phyloP scores from a whole-genome alignment of 108 stramenopile species.

The Cyclotella cryptica region DNA sequence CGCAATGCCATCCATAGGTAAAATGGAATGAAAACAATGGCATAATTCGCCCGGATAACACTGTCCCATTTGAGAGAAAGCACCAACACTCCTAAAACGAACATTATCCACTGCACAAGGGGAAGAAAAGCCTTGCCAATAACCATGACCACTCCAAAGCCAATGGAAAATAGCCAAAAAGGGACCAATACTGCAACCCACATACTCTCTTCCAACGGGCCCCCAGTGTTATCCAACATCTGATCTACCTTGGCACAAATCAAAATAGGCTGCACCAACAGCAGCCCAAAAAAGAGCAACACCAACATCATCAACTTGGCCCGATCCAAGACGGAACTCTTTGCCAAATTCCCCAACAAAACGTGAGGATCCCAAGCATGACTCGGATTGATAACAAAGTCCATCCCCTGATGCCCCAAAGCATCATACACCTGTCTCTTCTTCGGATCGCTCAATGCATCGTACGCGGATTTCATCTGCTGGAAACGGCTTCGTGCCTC shows the following conservation, averaged over 20 bases:
- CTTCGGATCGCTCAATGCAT: slow-evolving; percentile 62
- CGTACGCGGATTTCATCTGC: slow-evolving; percentile 81
- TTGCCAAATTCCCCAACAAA: slow-evolving; percentile 70
- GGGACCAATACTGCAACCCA: slow-evolving; percentile 74
- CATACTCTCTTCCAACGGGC: slow-evolving; percentile 53
- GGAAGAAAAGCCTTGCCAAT: slow-evolving; percentile 43
- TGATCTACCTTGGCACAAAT: slow-evolving; percentile 81
- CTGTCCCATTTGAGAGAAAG: slow-evolving; percentile 54
- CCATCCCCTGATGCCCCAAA: slow-evolving; percentile 44
- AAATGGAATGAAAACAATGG: slow-evolving; percentile 46
- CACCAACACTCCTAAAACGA: slow-evolving; percentile 51
- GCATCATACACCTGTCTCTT: slow-evolving; percentile 69
- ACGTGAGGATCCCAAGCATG: slow-evolving; percentile 61
- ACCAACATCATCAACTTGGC: slow-evolving; percentile 67
- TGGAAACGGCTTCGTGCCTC: slow-evolving; percentile 75
- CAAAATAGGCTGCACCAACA: slow-evolving; percentile 79
- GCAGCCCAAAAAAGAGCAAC: slow-evolving; percentile 48
- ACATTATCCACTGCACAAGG: slow-evolving; percentile 60
- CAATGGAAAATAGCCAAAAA: slow-evolving; percentile 63
- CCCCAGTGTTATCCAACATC: slow-evolving; percentile 53
- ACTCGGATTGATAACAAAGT: slow-evolving; percentile 50
- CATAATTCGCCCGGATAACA: slow-evolving; percentile 34
- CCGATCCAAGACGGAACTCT: slow-evolving; percentile 57
- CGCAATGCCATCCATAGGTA: slow-evolving; percentile 53
- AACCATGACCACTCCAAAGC: slow-evolving; percentile 40